Percentiles rank a stretch among this genome's conserved stretches.
Evolutionary conservation across 2,329 filamentous ascomycete species (phyloP).

Genomic region (Claviceps paspali): DNA sequence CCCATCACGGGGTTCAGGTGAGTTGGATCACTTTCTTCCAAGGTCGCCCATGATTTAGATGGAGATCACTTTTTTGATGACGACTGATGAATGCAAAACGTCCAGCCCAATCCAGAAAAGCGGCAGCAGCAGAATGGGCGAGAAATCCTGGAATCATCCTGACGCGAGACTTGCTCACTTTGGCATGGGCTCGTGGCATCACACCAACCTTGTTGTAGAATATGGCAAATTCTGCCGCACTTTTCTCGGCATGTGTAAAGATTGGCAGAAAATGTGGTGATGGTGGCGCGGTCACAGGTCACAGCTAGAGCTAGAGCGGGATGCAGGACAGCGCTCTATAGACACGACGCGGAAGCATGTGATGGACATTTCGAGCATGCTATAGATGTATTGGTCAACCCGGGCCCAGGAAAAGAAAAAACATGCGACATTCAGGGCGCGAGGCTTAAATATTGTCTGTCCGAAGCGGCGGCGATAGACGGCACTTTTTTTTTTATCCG

Average conservation of each 20-base stretch:
- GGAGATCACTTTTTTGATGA: not conserved
- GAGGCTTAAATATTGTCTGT: no score
- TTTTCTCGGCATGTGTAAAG: constrained; percentile 8
- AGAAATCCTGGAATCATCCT: constrained; percentile 8
- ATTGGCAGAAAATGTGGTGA: constrained; percentile 9
- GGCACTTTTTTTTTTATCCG: no score
- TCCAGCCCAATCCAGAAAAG: constrained; percentile 7
- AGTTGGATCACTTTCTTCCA: not conserved
- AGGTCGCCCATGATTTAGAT: no score
- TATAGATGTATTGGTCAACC: no score
- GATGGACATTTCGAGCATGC: no score
- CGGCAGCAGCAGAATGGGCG: constrained; percentile 10
- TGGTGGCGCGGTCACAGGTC: no score
- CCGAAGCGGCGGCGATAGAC: no score
- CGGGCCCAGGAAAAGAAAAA: no score
- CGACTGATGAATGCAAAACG: not conserved
- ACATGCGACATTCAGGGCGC: no score
- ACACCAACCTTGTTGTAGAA: constrained; percentile 8
- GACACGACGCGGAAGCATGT: no score
- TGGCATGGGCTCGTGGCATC: constrained; percentile 10
- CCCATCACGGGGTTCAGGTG: constrained; percentile 12
- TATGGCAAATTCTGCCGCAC: constrained; percentile 11
- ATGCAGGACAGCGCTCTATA: no score
- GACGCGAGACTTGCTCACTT: constrained; percentile 10
- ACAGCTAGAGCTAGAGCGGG: no score